Evolutionary conservation across 352 stramenopile genomes (phyloP).

Genomic region (Phytophthora cajani): DNA sequence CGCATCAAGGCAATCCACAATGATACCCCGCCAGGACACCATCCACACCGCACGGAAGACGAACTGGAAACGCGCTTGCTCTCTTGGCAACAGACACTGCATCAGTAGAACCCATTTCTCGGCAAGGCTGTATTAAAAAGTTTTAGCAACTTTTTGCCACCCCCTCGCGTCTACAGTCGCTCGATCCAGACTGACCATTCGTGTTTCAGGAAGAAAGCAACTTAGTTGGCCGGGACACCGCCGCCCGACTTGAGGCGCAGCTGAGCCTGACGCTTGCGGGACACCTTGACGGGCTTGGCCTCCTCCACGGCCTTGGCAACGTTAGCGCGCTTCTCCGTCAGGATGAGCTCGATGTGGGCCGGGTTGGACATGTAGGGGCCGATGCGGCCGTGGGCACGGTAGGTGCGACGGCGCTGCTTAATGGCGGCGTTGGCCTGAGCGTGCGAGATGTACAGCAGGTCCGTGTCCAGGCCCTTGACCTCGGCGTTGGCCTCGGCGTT

Average conservation of each 20-base stretch:
- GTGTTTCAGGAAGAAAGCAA: conserved; percentile 36
- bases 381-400: conserved; percentile 97
- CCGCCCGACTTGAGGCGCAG: conserved; percentile 90
- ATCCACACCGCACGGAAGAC: conserved; percentile 10
- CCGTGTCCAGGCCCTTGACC: conserved; percentile 97
- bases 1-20: conserved; percentile 36
- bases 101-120: conserved; percentile 81
- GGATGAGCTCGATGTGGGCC: conserved; percentile 99
- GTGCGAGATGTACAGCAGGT: conserved; percentile 97
- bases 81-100: conserved; percentile 42
- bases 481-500: conserved; percentile 99
- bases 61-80: conserved; percentile 40
- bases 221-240: conserved; percentile 86
- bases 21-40: conserved; percentile 15
- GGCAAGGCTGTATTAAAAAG: conserved; percentile 83
- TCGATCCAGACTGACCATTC: conserved; percentile 38
- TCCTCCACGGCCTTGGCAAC: conserved; percentile 94
- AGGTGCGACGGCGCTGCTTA: conserved; percentile 98
- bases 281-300: conserved; percentile 81
- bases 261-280: conserved; percentile 90
- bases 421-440: conserved; percentile 98
- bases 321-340: conserved; percentile 96
- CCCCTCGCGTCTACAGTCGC: conserved; percentile 55
- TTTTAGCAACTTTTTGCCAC: conserved; percentile 57
- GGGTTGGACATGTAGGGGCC: conserved; percentile 99